Evolutionary conservation across 1,284 basidiomycete species (phyloP).

Genomic region (Ganoderma lucidum): DNA sequence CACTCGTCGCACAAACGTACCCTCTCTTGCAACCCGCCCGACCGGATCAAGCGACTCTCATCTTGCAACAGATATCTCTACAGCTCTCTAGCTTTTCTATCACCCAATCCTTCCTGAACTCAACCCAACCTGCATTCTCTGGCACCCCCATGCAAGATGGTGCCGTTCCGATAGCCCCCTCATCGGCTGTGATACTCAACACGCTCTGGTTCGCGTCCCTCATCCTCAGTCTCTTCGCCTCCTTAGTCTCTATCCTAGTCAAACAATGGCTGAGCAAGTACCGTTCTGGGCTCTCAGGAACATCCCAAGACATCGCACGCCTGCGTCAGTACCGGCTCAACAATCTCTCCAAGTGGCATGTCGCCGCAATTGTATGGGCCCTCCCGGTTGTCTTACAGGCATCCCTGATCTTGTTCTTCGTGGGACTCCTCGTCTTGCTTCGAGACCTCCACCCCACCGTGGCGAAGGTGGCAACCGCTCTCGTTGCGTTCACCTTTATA

Average conservation of each 20-base stretch:
- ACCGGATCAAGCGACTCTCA: slow-evolving; percentile 3
- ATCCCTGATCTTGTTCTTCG: slow-evolving; percentile 25
- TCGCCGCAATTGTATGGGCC: slow-evolving; percentile 18
- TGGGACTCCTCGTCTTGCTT: slow-evolving; percentile 27
- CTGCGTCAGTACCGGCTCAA: slow-evolving; percentile 25
- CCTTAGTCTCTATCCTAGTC: slow-evolving; percentile 25
- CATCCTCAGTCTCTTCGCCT: slow-evolving; percentile 23
- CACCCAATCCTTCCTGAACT: slow-evolving; percentile 18
- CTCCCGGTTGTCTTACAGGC: slow-evolving; percentile 28
- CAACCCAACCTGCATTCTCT: slow-evolving; percentile 10
- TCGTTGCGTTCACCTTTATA: slow-evolving; percentile 2
- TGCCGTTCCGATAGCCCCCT: neutral
- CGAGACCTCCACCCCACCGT: slow-evolving; percentile 22
- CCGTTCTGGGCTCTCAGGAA: slow-evolving; percentile 8
- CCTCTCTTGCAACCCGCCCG: slow-evolving; percentile 12
- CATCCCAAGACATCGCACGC: slow-evolving; percentile 19
- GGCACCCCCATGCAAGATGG: neutral
- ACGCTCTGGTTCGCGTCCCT: slow-evolving; percentile 29
- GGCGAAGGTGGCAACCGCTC: slow-evolving; percentile 4
- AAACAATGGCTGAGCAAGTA: slow-evolving; percentile 32
- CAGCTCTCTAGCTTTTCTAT: slow-evolving; percentile 19
- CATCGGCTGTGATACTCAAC: slow-evolving; percentile 22
- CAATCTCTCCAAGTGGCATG: slow-evolving; percentile 23
- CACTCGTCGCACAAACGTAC: slow-evolving; percentile 22
- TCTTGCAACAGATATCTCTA: slow-evolving; percentile 14